Conservation (phyloP, 2,329 filamentous ascomycete genomes). For the Capronia coronata region DNA sequence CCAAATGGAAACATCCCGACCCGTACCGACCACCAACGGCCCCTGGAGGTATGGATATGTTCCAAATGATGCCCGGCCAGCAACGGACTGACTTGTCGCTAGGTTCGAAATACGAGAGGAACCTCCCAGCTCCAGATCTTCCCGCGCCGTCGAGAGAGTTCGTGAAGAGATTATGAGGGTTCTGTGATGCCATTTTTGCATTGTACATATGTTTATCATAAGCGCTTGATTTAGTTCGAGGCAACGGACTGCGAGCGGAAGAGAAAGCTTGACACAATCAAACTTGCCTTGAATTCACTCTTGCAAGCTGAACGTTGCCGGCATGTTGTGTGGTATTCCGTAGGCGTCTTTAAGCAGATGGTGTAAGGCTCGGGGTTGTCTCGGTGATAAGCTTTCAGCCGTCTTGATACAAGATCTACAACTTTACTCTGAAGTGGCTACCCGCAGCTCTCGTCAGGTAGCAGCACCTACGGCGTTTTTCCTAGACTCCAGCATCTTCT, state of each 20-base stretch:
- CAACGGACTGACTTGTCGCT: conserved; percentile 16
- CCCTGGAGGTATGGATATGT: conserved; percentile 64
- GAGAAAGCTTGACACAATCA: conserved; percentile 7
- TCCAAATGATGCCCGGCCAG: not conserved
- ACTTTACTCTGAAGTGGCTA: too few relatives aligned
- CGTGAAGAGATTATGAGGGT: conserved; percentile 27
- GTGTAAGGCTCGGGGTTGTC: too few relatives aligned
- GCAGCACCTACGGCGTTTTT: too few relatives aligned
- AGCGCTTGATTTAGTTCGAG: conserved; percentile 1
- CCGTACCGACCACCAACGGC: conserved; percentile 84
- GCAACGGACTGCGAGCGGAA: conserved; percentile 3
- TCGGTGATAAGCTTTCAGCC: too few relatives aligned
- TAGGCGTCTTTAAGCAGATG: too few relatives aligned
- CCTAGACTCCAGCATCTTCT: too few relatives aligned
- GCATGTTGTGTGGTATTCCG: too few relatives aligned
- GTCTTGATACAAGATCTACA: too few relatives aligned
- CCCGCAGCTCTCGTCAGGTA: too few relatives aligned
- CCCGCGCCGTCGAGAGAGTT: conserved; percentile 41
- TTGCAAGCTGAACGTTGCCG: too few relatives aligned
- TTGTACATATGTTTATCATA: conserved; percentile 22
- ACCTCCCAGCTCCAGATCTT: conserved; percentile 71
- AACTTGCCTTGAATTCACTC: too few relatives aligned
- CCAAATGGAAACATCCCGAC: conserved; percentile 97
- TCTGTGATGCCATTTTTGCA: not conserved
- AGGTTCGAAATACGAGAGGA: conserved; percentile 96